Conservation (phyloP, 2,329 filamentous ascomycete species). For the Cladosporium velox region DNA sequence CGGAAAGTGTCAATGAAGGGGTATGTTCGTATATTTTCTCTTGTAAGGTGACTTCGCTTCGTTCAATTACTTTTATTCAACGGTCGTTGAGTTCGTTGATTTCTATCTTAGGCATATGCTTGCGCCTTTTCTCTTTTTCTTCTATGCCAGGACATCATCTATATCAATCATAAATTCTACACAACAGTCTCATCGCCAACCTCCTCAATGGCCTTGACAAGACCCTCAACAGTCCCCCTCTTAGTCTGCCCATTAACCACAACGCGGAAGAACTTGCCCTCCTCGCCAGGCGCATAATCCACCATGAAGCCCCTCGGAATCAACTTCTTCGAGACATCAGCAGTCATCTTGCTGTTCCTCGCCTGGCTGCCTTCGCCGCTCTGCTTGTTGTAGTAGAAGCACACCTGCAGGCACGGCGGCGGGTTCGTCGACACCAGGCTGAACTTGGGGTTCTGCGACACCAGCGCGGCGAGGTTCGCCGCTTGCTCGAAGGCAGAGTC, state of each 20-base stretch:
- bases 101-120: background rate
- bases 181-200: conserved; percentile 33
- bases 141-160: background rate
- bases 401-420: conserved; percentile 88
- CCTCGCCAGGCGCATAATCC: conserved; percentile 63
- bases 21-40: background rate
- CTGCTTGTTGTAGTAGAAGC: conserved; percentile 75
- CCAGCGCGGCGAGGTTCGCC: conserved; percentile 62
- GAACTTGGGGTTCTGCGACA: conserved; percentile 63
- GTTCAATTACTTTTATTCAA: background rate
- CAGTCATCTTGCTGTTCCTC: conserved; percentile 58
- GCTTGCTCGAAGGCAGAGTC: conserved; percentile 74
- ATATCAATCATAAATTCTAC: background rate
- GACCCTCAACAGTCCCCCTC: conserved; percentile 61
- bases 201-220: conserved; percentile 61
- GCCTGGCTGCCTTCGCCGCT: conserved; percentile 44
- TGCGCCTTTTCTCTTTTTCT: background rate
- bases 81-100: background rate
- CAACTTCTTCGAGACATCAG: conserved; percentile 55
- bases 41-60: background rate
- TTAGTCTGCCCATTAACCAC: conserved; percentile 66
- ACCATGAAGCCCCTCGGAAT: conserved; percentile 67
- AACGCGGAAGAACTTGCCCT: conserved; percentile 67
- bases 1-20: background rate
- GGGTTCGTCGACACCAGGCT: conserved; percentile 72